Base-by-base conservation (phyloP, 225 moss, liverwort and hornwort genomes). In the Pseudoscleropodium purum region DNA sequence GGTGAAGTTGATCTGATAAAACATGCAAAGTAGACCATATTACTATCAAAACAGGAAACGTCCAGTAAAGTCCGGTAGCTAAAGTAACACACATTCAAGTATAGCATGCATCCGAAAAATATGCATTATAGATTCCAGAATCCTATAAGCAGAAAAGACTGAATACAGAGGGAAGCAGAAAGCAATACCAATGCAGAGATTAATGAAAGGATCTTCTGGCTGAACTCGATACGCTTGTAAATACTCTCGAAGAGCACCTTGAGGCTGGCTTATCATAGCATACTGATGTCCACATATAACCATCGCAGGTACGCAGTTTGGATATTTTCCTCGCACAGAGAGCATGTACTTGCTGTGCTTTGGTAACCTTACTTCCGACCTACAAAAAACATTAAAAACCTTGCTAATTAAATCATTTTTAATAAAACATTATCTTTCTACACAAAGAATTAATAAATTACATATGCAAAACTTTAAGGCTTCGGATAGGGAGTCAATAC, bases 251-350 rank as follows among this genome's bases (percentile, higher is more conserved):
- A 99, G 94, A 87, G 99, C 97, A 79, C 99, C 99, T 93, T 99
- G 99, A 78, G 96, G 97, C 91, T 99, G 97, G 82, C 97, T 99
- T 90, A 99, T 99, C 96, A 97, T 96, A 89, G 95, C 95, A 86
- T 95, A 97, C 79, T 97, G 99, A 87, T 97, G 99, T 65, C 99
- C 99, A 88, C 93, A 96, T 47, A 99, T 97, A 41, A 99, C 91
- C 96, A 99, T 97, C 62, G 96, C 93, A 87, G 97, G 93, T 51
- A 94, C 82, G 64, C 95, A 96, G 89, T 93, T 96, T 60, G 99
- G 99, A 86, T 95, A 92, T 83, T 96, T 99, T 56, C 93, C 91
- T 65, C 96, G 93, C 93, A 97, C 95, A 80, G 95, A 94, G 45
- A 99, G 93, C 91, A 99, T 94, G 66, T 95, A 99, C 90, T 99